Percentiles rank a stretch among this genome's conserved stretches.
These are phyloP conservation scores for Aplosporella prunicola DNA, from an alignment of 2,329 filamentous ascomycete genomes.

Conservation along the genomic window DNA sequence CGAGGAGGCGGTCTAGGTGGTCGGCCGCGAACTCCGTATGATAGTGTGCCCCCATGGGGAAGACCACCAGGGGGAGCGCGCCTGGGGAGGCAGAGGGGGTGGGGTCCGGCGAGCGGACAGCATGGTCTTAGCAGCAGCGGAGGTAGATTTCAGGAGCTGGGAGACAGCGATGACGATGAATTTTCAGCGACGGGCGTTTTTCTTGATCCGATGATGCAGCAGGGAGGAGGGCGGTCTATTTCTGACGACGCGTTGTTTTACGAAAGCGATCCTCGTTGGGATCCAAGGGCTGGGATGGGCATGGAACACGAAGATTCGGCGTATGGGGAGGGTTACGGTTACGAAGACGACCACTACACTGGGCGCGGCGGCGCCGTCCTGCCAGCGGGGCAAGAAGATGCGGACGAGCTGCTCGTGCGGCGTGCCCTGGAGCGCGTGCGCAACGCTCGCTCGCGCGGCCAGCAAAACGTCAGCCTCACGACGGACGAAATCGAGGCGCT, in stretches of 20 bases:
- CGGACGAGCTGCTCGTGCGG: constrained; percentile 69
- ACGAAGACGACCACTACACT: constrained; percentile 40
- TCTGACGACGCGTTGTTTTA: constrained; percentile 41
- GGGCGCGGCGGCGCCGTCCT: constrained; percentile 35
- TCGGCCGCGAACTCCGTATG: constrained; percentile 97
- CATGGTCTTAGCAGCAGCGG: constrained; percentile 28
- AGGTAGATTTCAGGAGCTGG: constrained; percentile 55
- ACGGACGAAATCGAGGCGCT: constrained; percentile 66
- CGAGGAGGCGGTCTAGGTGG: constrained; percentile 99
- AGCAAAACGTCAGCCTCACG: constrained; percentile 68
- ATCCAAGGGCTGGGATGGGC: constrained; percentile 15
- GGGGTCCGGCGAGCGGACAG: constrained; percentile 27
- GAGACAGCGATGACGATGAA: constrained; percentile 41
- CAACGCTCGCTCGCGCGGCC: constrained; percentile 65
- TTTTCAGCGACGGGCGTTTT: constrained; percentile 26
- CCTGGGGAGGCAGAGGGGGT: constrained; percentile 31
- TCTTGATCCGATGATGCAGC: constrained; percentile 31
- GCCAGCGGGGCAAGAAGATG: constrained; percentile 28
- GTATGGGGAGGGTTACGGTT: constrained; percentile 42
- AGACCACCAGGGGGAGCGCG: constrained; percentile 69
- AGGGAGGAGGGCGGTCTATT: constrained; percentile 24
- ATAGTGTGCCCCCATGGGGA: constrained; percentile 85
- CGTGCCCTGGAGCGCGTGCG: constrained; percentile 72
- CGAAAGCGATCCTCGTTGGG: constrained; percentile 33
- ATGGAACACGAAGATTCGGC: constrained; percentile 35